Evolutionary conservation across 2,329 filamentous ascomycete genomes (phyloP).

Genomic region (Fusarium sacchari): DNA sequence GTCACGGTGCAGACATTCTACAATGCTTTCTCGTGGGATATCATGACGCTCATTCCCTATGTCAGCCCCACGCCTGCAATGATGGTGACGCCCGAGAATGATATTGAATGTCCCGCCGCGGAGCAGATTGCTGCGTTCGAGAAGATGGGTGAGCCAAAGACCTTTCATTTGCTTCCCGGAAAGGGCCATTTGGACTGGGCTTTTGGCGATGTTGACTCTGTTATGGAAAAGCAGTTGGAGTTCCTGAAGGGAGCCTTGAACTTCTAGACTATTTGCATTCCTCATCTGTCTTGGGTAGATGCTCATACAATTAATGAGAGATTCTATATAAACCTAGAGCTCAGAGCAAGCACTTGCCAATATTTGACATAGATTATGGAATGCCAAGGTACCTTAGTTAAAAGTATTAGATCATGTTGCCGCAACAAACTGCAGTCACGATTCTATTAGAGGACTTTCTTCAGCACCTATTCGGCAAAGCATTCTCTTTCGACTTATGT

Average conservation of each 20-base stretch:
- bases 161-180: not conserved
- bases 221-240: not conserved
- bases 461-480: not conserved
- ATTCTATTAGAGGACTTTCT: not conserved
- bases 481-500: not conserved
- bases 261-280: not conserved
- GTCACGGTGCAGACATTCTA: not conserved
- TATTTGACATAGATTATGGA: no score
- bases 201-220: not conserved
- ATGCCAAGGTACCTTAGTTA: rapidly evolving
- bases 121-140: not conserved
- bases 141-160: not conserved
- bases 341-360: not conserved
- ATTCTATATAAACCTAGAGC: rapidly evolving
- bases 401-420: not conserved
- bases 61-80: not conserved
- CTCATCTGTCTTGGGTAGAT: no score
- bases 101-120: not conserved
- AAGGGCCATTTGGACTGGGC: not conserved
- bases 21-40: not conserved
- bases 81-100: not conserved
- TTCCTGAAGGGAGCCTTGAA: not conserved
- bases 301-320: not conserved
- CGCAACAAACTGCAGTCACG: not conserved
- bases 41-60: not conserved